phyloP scores from a whole-genome alignment of 352 stramenopile genomes.

The Pythium scleroteichum region DNA sequence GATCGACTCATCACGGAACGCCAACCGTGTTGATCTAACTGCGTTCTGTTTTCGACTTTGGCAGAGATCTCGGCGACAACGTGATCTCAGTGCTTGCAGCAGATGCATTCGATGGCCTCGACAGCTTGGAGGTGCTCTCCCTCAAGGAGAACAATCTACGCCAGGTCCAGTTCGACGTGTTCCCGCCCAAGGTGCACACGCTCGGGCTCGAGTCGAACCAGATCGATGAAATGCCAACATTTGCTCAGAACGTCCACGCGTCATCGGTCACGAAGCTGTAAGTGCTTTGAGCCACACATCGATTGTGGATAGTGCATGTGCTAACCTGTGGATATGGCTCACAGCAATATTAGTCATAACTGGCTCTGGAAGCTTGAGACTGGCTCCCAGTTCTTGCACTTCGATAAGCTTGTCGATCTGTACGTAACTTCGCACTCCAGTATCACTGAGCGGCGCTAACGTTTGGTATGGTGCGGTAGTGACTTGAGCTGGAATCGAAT shows the following conservation, averaged over 20 bases:
- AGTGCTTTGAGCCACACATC: conserved; percentile 16
- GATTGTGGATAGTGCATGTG: background rate
- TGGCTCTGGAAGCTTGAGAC: conserved; percentile 58
- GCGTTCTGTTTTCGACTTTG: background rate
- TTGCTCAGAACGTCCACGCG: conserved; percentile 33
- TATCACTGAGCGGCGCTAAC: background rate
- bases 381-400: conserved; percentile 51
- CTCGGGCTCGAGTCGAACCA: conserved; percentile 58
- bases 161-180: conserved; percentile 36
- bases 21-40: too few relatives aligned
- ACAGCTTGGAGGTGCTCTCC: conserved; percentile 41
- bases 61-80: conserved; percentile 68
- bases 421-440: conserved; percentile 25
- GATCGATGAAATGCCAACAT: conserved; percentile 54
- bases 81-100: conserved; percentile 61
- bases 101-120: conserved; percentile 49
- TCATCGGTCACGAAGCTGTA: conserved; percentile 49
- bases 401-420: conserved; percentile 41
- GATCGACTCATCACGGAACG: background rate
- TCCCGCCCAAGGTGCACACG: conserved; percentile 41
- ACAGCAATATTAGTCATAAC: conserved; percentile 67
- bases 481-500: conserved; percentile 61
- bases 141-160: conserved; percentile 56
- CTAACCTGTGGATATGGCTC: background rate
- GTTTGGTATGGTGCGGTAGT: conserved; percentile 25